phyloP scores from a whole-genome alignment of 441 rosid genomes.

The Gossypium davidsonii region DNA sequence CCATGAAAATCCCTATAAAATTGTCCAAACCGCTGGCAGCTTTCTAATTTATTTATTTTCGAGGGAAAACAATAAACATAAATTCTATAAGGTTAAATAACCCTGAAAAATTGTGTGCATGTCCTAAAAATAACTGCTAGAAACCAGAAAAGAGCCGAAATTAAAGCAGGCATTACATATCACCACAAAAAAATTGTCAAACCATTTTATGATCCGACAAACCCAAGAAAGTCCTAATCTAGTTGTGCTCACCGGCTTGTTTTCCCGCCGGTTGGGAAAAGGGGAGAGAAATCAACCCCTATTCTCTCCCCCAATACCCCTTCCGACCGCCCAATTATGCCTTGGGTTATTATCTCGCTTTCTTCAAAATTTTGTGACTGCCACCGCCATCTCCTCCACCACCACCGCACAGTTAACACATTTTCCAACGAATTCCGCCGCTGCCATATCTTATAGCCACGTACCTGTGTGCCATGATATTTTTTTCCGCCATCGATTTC shows the following conservation, averaged over 20 bases:
- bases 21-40: neutral
- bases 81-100: neutral
- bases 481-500: constrained; percentile 22
- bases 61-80: neutral
- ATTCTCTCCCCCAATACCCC: constrained; percentile 21
- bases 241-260: constrained; percentile 17
- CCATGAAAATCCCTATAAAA: neutral
- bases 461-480: constrained; percentile 15
- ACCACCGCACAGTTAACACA: neutral
- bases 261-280: constrained; percentile 29
- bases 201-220: neutral
- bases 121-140: neutral
- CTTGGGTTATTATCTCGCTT: constrained; percentile 4
- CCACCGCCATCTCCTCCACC: neutral
- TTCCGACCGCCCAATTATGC: constrained; percentile 19
- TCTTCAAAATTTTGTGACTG: neutral
- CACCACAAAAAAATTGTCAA: constrained; percentile 6
- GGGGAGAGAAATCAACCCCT: constrained; percentile 26
- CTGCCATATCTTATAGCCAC: neutral
- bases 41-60: too few species aligned
- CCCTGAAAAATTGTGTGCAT: neutral
- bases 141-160: constrained; percentile 17
- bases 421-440: neutral
- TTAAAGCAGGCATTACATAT: neutral
- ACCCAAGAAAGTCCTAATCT: neutral